Base-by-base conservation (phyloP, 2,329 filamentous ascomycete genomes). In the Chaetomiaceae sp. region DNA sequence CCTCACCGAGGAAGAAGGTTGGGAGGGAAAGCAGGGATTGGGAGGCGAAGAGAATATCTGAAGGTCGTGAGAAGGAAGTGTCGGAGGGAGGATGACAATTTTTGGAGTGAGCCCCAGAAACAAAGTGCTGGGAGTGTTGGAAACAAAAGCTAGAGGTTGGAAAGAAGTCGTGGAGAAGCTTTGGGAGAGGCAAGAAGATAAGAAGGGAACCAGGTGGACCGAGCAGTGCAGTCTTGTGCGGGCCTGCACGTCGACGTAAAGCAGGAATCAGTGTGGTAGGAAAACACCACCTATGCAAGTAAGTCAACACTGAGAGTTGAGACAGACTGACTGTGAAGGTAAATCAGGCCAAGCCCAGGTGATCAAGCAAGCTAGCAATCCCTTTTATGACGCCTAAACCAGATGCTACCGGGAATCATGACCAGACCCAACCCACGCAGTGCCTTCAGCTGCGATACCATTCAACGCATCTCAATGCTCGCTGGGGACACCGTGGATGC, bases 401-500 rank as follows among this genome's bases (percentile, higher is more conserved):
- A 58, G 53, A 72, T 70, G 70, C 70, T 69, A 66, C 60, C 58
- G 58, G 58, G 56, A 66, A 68, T 60, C 58, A 60, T 57, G 54
- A 59, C 51, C 60, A 55, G 53, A 55, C 49, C 58, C 54, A 60
- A 57, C 50, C 51, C 53, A 51, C 48, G 45, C 37, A 50, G 51
- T 55, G 51, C 51, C 53, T 41, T 48, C 34, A 48, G 21, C 42
- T 39, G 37, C n/a, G 25, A 53, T 49, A 27, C 33, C 23, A 13
- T 25, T 16, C 27, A 25, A n/a, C 23, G n/a, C 16, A 5, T 10
- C 30, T 23, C 39, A 5, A 10, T 30, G 39, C 41, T 49, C 52
- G 45, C 31, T 25, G 19, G 23, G 40, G 39, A 48, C 13, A 25
- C 5, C 23, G 4, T 31, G 39, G 44, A 19, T 33, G 19, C 40